Evolutionary conservation across 441 rosid species (phyloP), one percentile per base, ranked within the genome.

Genomic region (Brassica balearica): DNA sequence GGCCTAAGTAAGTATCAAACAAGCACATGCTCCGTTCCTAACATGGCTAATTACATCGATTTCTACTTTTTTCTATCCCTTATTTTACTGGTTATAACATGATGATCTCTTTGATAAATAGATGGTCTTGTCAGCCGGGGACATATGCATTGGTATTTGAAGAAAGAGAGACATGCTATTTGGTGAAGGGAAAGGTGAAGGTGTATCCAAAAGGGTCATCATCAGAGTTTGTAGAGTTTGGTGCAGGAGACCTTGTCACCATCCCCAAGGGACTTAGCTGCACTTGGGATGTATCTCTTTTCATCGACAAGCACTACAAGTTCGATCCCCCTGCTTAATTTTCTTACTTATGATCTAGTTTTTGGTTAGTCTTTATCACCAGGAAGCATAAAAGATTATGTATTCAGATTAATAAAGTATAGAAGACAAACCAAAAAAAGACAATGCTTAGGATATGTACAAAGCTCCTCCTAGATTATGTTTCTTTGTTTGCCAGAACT

Each of bases 91-190:
- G 64, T 55, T 48, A 51, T 71, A 43, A 75, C 70, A 65, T 75
- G 73, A 51, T 67, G 77, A 67, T 12, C 36, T 20, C 71, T n/a
- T 71, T 78, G 70, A 69, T 51, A 11, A 56, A 65, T 60, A 94
- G 99, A 83, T 93, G 97, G 99, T 97, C 95, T 1, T 95, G 97
- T 84, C 89, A 93, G 14, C 97, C 98, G 0, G 99, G 98, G 73
- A 95, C 82, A 74, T 93, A 91, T 81, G 93, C 91, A 82, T 88
- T 95, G 29, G 94, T 88, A 71, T 95, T 86, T 75, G 99, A 95
- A 76, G 99, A 97, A 66, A 94, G 87, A 72, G 95, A 95, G 87
- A 95, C 96, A 22, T 95, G 98, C 69, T 95, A 91, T 77, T 32
- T 95, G 79, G 71, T 95, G 84, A 91, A 84, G 78, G 99, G 99